phyloP scores from a whole-genome alignment of 2,329 filamentous ascomycete species.

The Penicillium sp. region DNA sequence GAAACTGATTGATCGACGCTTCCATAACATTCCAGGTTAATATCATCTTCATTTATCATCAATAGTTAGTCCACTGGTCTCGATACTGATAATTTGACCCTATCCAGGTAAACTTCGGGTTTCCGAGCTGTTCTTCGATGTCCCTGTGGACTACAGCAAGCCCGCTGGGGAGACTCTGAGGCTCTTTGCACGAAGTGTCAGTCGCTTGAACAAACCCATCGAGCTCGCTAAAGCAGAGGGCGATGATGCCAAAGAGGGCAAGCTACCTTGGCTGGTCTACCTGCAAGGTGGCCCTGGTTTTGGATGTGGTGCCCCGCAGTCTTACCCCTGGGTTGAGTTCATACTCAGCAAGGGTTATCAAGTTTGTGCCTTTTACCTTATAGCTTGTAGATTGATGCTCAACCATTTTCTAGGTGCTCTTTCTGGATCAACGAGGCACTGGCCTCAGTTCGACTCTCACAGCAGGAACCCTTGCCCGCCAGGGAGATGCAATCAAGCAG shows the following conservation, averaged over 20 bases:
- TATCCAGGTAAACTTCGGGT: conserved; percentile 60
- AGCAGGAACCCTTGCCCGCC: conserved; percentile 58
- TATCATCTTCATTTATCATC: background rate
- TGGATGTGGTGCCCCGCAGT: conserved; percentile 65
- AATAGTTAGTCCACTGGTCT: background rate
- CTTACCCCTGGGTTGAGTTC: conserved; percentile 59
- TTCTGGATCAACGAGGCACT: conserved; percentile 84
- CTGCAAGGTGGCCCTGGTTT: conserved; percentile 81
- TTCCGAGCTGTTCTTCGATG: conserved; percentile 76
- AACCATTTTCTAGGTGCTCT: conserved; percentile 45
- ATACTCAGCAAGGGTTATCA: conserved; percentile 76
- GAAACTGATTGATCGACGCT: conserved; percentile 31
- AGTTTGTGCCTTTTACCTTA: conserved; percentile 32
- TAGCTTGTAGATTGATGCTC: background rate
- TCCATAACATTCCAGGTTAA: conserved; percentile 34
- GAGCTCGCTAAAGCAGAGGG: conserved; percentile 37
- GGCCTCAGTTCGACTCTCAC: conserved; percentile 75
- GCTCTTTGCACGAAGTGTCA: conserved; percentile 68
- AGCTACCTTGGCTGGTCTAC: conserved; percentile 58
- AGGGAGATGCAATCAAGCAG: conserved; percentile 59
- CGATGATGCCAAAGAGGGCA: conserved; percentile 28
- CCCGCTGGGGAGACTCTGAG: conserved; percentile 54
- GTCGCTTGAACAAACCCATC: conserved; percentile 49
- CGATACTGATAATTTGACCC: conserved; percentile 3
- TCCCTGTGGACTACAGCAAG: conserved; percentile 68